A percentile compares a stretch with the other conserved stretches of the same genome.
phyloP scores from a whole-genome alignment of 176 grass and related monocot species.

The Zoysia pacifica region DNA sequence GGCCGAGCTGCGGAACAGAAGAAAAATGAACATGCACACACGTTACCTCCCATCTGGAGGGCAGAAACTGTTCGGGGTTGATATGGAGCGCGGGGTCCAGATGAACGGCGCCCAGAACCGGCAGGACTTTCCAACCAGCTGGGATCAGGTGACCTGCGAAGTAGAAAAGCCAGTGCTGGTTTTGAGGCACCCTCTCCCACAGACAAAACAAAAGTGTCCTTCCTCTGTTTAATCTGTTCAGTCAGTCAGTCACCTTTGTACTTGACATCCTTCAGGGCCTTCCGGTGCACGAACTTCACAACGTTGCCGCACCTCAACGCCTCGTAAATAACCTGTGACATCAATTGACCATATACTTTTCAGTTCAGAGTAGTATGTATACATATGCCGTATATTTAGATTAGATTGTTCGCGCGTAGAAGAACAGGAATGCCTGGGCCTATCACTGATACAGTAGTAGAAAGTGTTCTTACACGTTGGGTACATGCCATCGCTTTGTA shows the following conservation, averaged over 20 bases:
- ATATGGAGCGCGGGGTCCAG: constrained; percentile 49
- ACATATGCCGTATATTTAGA: background rate
- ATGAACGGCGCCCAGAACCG: constrained; percentile 53
- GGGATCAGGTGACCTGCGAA: constrained; percentile 55
- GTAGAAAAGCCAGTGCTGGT: background rate
- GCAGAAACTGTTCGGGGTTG: constrained; percentile 47
- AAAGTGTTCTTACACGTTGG: constrained; percentile 39
- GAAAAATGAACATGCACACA: background rate
- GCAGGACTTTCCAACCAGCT: constrained; percentile 66
- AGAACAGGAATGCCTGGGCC: background rate
- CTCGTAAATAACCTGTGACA: constrained; percentile 55
- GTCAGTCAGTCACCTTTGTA: constrained; percentile 51
- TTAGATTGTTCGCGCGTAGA: background rate
- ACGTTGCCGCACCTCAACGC: constrained; percentile 61
- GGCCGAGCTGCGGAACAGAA: background rate
- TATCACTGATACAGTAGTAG: background rate
- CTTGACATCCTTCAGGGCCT: constrained; percentile 61
- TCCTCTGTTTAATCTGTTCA: background rate
- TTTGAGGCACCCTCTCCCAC: background rate
- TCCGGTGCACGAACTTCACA: constrained; percentile 65
- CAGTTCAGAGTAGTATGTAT: background rate
- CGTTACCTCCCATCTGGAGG: constrained; percentile 63
- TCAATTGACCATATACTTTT: background rate
- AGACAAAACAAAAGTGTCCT: too few species aligned
- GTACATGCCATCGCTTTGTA: constrained; percentile 70